A percentile compares a stretch with the other conserved stretches of the same genome.
phyloP scores from a whole-genome alignment of 1,139 yeast genomes.

The Hyphopichia buzzinii region DNA sequence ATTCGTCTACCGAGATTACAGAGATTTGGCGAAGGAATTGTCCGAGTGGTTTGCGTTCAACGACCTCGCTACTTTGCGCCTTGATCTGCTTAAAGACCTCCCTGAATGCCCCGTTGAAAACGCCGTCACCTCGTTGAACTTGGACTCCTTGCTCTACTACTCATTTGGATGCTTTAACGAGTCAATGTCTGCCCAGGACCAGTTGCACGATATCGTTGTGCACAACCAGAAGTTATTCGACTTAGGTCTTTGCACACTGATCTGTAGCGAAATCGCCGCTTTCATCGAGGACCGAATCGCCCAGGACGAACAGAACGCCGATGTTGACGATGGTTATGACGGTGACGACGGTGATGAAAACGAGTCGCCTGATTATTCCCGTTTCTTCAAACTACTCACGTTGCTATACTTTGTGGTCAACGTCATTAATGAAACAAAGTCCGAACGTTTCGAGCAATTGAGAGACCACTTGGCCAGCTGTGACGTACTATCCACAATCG shows the following conservation, averaged over 20 bases:
- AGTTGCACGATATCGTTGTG: conserved; percentile 28
- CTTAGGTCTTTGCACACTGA: conserved; percentile 9
- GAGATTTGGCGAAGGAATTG: conserved; percentile 44
- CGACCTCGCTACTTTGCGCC: conserved; percentile 34
- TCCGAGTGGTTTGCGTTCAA: conserved; percentile 62
- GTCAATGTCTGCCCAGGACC: conserved; percentile 29
- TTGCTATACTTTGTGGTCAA: conserved; percentile 50
- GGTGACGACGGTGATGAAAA: neutral
- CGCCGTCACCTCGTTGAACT: conserved; percentile 4
- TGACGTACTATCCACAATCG: conserved; percentile 43
- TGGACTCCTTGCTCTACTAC: conserved; percentile 28
- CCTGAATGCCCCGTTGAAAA: neutral
- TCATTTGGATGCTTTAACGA: conserved; percentile 43
- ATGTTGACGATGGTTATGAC: neutral
- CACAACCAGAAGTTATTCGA: conserved; percentile 14
- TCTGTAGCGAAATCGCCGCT: conserved; percentile 11
- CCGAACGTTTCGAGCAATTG: conserved; percentile 14
- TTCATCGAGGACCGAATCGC: conserved; percentile 16
- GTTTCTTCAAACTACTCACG: conserved; percentile 45
- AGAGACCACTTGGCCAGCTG: conserved; percentile 21
- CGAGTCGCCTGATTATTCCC: conserved; percentile 9
- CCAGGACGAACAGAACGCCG: conserved; percentile 8
- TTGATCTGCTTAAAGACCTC: neutral
- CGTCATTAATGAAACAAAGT: conserved; percentile 16
- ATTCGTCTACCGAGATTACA: conserved; percentile 44